Evolutionary conservation across 805 yeast genomes (phyloP).

Genomic region (Candida xyloterini): DNA sequence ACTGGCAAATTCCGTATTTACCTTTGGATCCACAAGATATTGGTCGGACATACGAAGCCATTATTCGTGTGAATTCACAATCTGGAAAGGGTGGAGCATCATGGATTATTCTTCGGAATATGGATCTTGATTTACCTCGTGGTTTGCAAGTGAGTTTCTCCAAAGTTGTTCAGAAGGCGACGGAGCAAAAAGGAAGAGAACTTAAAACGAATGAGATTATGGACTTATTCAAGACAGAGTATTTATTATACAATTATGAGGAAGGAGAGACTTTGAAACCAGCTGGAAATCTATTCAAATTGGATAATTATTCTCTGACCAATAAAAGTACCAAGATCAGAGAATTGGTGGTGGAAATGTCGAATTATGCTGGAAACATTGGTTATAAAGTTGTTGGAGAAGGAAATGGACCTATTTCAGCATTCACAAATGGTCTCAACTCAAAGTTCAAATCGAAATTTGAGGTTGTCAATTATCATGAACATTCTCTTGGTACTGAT

Average conservation of each 20-base stretch:
- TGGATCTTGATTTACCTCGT: constrained; percentile 80
- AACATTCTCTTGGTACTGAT: constrained; percentile 76
- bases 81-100: constrained; percentile 90
- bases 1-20: constrained; percentile 76
- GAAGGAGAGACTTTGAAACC: constrained; percentile 23
- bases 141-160: constrained; percentile 77
- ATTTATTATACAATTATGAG: constrained; percentile 38
- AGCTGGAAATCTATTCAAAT: constrained; percentile 22
- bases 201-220: constrained; percentile 62
- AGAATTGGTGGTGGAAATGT: constrained; percentile 46
- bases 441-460: constrained; percentile 45
- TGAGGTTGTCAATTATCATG: constrained; percentile 69
- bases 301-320: constrained; percentile 26
- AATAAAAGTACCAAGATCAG: constrained; percentile 40
- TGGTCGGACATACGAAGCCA: constrained; percentile 90
- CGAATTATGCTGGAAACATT: constrained; percentile 38
- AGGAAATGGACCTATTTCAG: constrained; percentile 84
- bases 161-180: constrained; percentile 61
- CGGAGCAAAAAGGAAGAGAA: constrained; percentile 73
- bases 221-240: constrained; percentile 60
- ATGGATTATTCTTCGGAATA: constrained; percentile 73
- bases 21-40: constrained; percentile 84
- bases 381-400: constrained; percentile 44
- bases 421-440: constrained; percentile 62
- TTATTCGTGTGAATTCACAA: constrained; percentile 83